phyloP scores from a whole-genome alignment of 257 asterid species.

The Lycium barbarum region DNA sequence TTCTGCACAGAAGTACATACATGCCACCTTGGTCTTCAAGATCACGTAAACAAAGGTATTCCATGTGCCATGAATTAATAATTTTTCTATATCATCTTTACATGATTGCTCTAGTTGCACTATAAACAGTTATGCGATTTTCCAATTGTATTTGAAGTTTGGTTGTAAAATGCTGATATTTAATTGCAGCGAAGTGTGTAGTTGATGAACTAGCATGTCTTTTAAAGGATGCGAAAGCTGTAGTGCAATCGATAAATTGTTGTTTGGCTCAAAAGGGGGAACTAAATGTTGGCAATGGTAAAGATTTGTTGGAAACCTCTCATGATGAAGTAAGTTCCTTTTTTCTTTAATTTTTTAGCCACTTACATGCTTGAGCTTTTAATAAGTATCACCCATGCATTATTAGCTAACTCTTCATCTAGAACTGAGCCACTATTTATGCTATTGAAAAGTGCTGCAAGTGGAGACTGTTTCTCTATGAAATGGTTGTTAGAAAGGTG shows the following conservation, averaged over 20 bases:
- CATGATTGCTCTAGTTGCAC: not conserved
- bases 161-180: not conserved
- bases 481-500: too few relatives aligned
- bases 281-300: slow-evolving; percentile 37
- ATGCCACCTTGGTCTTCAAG: slow-evolving; percentile 75
- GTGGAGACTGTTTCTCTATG: too few relatives aligned
- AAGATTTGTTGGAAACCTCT: slow-evolving; percentile 37
- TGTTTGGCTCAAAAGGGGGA: slow-evolving; percentile 37
- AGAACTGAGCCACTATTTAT: not conserved
- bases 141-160: not conserved
- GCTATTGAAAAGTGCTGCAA: too few relatives aligned
- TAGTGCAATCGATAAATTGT: slow-evolving; percentile 44
- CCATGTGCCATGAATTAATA: not conserved
- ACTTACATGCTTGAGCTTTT: not conserved
- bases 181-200: slow-evolving; percentile 56
- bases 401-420: too few relatives aligned
- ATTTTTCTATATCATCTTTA: slow-evolving; percentile 19
- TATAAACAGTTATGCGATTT: not conserved
- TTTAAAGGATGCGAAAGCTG: slow-evolving; percentile 53
- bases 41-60: slow-evolving; percentile 63
- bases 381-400: not conserved
- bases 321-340: slow-evolving; percentile 41
- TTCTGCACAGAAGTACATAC: slow-evolving; percentile 73
- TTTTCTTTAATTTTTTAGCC: slow-evolving; percentile 22
- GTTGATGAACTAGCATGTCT: slow-evolving; percentile 64